These are phyloP conservation scores for Fistulinella cinereoalba DNA, from an alignment of 1,284 basidiomycete species.

Conservation along the genomic window DNA sequence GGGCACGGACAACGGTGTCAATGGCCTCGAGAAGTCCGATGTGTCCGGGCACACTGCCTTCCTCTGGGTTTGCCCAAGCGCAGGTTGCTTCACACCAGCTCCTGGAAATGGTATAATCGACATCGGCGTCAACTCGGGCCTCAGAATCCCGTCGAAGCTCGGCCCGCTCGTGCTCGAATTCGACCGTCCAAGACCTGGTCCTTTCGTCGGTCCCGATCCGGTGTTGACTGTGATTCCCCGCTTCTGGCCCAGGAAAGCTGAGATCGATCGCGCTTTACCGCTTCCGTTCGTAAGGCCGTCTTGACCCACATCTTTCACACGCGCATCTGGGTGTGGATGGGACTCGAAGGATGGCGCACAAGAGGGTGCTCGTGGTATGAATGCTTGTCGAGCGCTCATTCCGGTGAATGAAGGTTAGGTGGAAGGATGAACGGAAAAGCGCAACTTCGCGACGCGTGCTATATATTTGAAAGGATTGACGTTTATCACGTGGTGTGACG, in stretches of 20 bases:
- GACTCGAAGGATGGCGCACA: slow-evolving; percentile 6
- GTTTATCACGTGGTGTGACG: neutral
- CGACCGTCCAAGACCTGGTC: slow-evolving; percentile 7
- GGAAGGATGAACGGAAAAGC: neutral
- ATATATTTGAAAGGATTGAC: neutral
- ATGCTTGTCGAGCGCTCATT: slow-evolving; percentile 31
- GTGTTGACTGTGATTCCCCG: slow-evolving; percentile 5
- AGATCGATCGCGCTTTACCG: slow-evolving; percentile 20
- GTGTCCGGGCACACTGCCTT: slow-evolving; percentile 7
- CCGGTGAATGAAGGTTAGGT: neutral
- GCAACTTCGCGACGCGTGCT: neutral
- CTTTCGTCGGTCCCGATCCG: slow-evolving; percentile 1
- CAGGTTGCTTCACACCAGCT: slow-evolving; percentile 1
- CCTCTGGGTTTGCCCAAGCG: slow-evolving; percentile 19
- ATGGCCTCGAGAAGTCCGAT: slow-evolving; percentile 14
- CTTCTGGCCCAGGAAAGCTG: slow-evolving; percentile 22
- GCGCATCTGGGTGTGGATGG: slow-evolving; percentile 5
- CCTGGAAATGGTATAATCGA: slow-evolving; percentile 26
- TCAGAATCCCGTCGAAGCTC: slow-evolving; percentile 23
- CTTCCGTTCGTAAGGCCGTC: slow-evolving; percentile 4
- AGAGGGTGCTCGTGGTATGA: slow-evolving; percentile 21
- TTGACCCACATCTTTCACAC: slow-evolving; percentile 5
- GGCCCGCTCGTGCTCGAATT: slow-evolving; percentile 11
- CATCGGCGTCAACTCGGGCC: slow-evolving; percentile 22
- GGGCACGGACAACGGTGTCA: slow-evolving; percentile 20